Conservation (phyloP, 2,329 filamentous ascomycete genomes). For the Botrytis galanthina region DNA sequence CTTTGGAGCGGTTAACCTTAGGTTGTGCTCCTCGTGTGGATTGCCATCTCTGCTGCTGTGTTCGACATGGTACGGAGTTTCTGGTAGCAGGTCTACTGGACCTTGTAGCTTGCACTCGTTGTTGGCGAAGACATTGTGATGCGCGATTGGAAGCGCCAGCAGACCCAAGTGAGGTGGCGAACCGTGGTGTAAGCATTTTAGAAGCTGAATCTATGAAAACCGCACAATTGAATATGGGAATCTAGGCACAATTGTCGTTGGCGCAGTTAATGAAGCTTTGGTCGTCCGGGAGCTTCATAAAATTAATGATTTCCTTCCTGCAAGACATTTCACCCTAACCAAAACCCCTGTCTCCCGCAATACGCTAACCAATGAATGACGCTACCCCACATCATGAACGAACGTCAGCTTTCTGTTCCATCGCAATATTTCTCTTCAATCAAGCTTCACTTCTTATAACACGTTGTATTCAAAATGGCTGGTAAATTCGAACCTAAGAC, state of each 20-base stretch:
- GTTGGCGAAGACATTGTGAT: conserved; percentile 35
- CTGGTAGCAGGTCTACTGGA: conserved; percentile 9
- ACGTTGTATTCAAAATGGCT: conserved; percentile 44
- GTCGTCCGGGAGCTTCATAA: neutral
- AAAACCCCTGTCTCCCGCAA: conserved; percentile 9
- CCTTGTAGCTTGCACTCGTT: conserved; percentile 26
- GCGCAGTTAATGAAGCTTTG: conserved; percentile 3
- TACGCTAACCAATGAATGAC: conserved; percentile 13
- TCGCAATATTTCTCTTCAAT: neutral
- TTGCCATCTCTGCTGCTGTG: conserved; percentile 32
- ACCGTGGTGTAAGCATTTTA: conserved; percentile 34
- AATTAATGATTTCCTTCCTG: conserved; percentile 1
- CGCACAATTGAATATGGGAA: neutral
- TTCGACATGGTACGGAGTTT: conserved; percentile 17
- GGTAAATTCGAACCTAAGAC: conserved; percentile 76
- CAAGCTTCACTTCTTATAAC: neutral
- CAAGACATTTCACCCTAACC: conserved; percentile 15
- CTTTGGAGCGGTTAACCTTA: neutral
- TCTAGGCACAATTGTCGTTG: conserved; percentile 1
- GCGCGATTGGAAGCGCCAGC: conserved; percentile 23
- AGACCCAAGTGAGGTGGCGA: conserved; percentile 28
- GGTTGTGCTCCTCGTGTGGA: conserved; percentile 24
- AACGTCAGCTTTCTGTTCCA: neutral
- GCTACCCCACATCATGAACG: conserved; percentile 20
- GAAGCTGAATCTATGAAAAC: neutral